Conservation (phyloP, 257 asterid species). For the Lycium barbarum region DNA sequence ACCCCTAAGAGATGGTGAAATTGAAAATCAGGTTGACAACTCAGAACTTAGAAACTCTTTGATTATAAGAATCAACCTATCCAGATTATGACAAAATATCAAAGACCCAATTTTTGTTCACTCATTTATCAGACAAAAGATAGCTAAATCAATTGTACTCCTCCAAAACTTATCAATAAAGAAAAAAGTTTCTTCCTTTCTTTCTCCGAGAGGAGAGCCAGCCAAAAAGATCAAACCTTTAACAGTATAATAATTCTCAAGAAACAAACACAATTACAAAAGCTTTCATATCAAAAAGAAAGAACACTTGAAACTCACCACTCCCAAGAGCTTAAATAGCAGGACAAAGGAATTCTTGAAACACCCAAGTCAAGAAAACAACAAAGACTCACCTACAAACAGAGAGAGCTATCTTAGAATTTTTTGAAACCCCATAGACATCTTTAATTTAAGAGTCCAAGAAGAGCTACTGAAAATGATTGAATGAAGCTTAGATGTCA, state of each 20-base stretch:
- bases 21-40: conserved; percentile 14
- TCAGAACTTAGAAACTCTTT: neutral
- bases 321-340: neutral
- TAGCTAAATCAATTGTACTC: neutral
- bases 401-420: conserved; percentile 46
- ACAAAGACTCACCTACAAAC: conserved; percentile 47
- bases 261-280: neutral
- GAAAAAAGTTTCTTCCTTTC: neutral
- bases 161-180: neutral
- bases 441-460: conserved; percentile 43
- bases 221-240: neutral
- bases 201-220: neutral
- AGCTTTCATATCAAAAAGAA: neutral
- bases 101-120: neutral
- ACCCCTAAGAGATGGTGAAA: conserved; percentile 20
- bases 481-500: conserved; percentile 73
- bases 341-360: conserved; percentile 45
- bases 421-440: conserved; percentile 28
- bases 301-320: neutral
- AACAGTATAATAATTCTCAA: neutral
- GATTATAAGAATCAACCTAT: conserved; percentile 5
- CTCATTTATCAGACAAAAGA: neutral
- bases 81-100: neutral
- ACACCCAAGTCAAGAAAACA: conserved; percentile 44
- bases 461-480: conserved; percentile 55